A percentile compares a stretch with the other conserved stretches of the same genome.
Conservation (phyloP, 1,284 basidiomycete species). For the Coniferiporia sulphurascens region DNA sequence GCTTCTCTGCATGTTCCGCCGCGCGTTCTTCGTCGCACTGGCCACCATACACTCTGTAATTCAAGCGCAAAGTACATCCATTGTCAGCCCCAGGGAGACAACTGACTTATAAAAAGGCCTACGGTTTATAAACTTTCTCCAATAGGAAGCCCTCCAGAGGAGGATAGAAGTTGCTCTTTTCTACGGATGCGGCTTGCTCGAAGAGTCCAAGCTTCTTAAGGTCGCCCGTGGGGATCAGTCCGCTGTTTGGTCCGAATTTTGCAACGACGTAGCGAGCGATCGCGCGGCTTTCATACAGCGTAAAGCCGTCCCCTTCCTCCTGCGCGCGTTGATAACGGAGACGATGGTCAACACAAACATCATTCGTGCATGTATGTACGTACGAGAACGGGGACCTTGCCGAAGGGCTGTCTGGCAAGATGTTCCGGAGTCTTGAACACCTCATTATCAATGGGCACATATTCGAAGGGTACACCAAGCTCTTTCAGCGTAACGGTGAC, state of each 20-base stretch:
- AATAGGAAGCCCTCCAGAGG: slow-evolving; percentile 33
- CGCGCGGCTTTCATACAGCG: slow-evolving; percentile 30
- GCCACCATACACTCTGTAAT: slow-evolving; percentile 8
- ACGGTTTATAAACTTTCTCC: slow-evolving; percentile 47
- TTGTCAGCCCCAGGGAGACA: no score
- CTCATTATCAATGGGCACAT: slow-evolving; percentile 14
- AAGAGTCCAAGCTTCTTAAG: slow-evolving; percentile 27
- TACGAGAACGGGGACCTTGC: slow-evolving; percentile 62
- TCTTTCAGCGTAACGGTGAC: slow-evolving; percentile 18
- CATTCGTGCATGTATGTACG: slow-evolving; percentile 18
- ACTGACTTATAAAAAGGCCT: no score
- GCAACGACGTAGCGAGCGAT: slow-evolving; percentile 29
- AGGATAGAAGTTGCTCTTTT: slow-evolving; percentile 42
- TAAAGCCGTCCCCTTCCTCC: slow-evolving; percentile 20
- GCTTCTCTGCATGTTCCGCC: slow-evolving; percentile 22
- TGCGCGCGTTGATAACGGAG: slow-evolving; percentile 18
- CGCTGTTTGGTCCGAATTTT: slow-evolving; percentile 24
- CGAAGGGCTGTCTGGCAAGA: slow-evolving; percentile 51
- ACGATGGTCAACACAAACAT: neutral
- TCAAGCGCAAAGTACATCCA: no score
- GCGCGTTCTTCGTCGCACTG: slow-evolving; percentile 28
- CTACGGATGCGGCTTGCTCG: slow-evolving; percentile 31
- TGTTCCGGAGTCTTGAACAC: slow-evolving; percentile 46
- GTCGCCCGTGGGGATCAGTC: slow-evolving; percentile 21
- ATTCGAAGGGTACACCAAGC: slow-evolving; percentile 20